Evolutionary conservation across 2,329 filamentous ascomycete species (phyloP), one percentile per base, ranked within the genome.

Genomic region (Pyrenophora teres): DNA sequence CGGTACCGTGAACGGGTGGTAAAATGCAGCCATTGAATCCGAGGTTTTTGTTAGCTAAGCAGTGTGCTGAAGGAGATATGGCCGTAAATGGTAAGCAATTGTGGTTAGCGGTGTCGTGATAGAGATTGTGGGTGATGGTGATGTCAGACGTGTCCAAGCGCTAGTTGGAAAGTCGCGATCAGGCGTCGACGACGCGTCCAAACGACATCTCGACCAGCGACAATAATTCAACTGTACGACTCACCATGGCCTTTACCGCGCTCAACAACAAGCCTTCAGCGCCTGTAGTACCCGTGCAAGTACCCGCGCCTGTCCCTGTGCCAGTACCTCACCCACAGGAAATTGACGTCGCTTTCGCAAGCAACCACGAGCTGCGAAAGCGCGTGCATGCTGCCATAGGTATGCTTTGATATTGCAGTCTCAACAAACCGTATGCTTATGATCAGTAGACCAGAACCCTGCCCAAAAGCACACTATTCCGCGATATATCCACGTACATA

Each of bases 371-470:
- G 36, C 56, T 74, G 57, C 68, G 71, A 23, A 74, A 74, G 58
- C 61, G 71, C 44, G 71, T 74, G 4, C 68, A 73, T 39, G 69
- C 64, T 21, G 71, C 70, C 35, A 72, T 74, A 47, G 69, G 71
- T 71, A 57, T 44, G 62, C 32, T 16, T 40, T n/a, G 30, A 6
- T 16, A n/a, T 10, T 18, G 13, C 9, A 6, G 0, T 6, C 6
- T 16, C 6, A 35, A 10, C 6, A 9, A 1, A 13, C 13, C 18
- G 13, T 7, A 31, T 31, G n/a, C 3, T 19, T 23, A 42, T 27
- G 37, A 46, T 41, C 6, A 33, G n/a, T 21, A 72, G 70, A 72
- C 42, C 61, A 73, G 31, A 57, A 69, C 40, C 69, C 71, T 2
- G 57, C 63, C 2, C 69, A 71, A 39, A 39, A 65, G 54, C 44